Evolutionary conservation across 306 rosid species (phyloP), one percentile per base, ranked within the genome.

Genomic region (Geum urbanum): DNA sequence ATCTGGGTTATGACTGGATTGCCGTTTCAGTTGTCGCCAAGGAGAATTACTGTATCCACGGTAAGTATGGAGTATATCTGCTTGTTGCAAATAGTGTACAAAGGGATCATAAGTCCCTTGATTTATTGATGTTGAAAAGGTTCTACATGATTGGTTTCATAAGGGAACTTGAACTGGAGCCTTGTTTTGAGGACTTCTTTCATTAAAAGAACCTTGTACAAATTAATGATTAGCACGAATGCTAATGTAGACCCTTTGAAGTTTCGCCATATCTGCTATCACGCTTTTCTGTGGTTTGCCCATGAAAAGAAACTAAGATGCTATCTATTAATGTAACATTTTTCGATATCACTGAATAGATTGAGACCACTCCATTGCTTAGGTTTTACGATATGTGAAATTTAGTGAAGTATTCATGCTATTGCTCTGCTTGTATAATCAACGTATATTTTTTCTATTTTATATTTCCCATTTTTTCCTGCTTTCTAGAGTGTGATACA

Each of bases 11-110:
- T 94, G 97, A 88, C 86, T 57, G 87, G 89, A 44, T 74, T 74
- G 1, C 98, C 98, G 43, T 94, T 94, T 83, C 92, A 74, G n/a
- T 45, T 94, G 82, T 90, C 98, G 8, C 79, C 76, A 12, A 94
- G 84, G 75, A 88, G 90, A 79, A 87, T 94, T 32, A 94, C 97
- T 7, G 66, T 94, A 59, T 94, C 98, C 37, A 91, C 98, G 79
- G 97, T 92, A 82, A 45, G 74, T 59, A n/a, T 32, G 15, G 27
- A 16, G 9, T n/a, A 39, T 19, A 43, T 35, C 6, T 45, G 53
- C 2, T 52, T 2, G 8, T 20, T 52, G n/a, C 40, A 18, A 56
- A 27, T 5, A 50, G 27, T 47, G 3, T 40, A 20, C 52, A 64
- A 18, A 5, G 70, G 43, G 14, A n/a, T 72, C 49, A 5, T 27